phyloP scores from a whole-genome alignment of 2,329 filamentous ascomycete genomes.

The Huntiella bhutanensis region DNA sequence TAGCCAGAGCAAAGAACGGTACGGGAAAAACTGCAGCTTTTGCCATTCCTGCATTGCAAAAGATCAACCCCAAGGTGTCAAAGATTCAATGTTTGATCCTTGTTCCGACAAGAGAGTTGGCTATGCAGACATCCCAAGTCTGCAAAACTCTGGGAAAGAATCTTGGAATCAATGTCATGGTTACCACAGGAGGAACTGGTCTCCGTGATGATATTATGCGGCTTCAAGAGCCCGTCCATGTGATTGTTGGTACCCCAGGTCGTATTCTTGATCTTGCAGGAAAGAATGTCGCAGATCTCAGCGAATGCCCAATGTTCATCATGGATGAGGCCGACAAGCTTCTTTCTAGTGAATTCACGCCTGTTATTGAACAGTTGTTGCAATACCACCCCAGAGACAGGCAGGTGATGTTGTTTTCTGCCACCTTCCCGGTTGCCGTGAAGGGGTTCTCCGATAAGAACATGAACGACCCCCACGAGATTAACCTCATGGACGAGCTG shows the following conservation, averaged over 20 bases:
- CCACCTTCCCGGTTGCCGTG: constrained; percentile 90
- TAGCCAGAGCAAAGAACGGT: constrained; percentile 94
- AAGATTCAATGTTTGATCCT: constrained; percentile 95
- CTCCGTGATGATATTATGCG: constrained; percentile 94
- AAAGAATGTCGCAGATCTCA: constrained; percentile 90
- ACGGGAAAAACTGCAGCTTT: constrained; percentile 98
- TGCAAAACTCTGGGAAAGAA: constrained; percentile 98
- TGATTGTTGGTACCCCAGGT: constrained; percentile 91
- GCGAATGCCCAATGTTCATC: constrained; percentile 91
- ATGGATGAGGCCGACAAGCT: constrained; percentile 99
- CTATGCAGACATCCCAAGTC: constrained; percentile 95
- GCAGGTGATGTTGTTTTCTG: constrained; percentile 98
- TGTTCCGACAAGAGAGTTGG: constrained; percentile 89
- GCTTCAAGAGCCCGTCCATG: constrained; percentile 83
- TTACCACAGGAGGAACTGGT: constrained; percentile 89
- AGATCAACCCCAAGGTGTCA: constrained; percentile 87
- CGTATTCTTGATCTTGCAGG: constrained; percentile 90
- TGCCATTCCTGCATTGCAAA: constrained; percentile 84
- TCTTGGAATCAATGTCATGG: constrained; percentile 95
- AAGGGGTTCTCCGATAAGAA: constrained; percentile 98
- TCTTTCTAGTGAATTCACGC: constrained; percentile 88
- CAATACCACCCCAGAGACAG: constrained; percentile 93
- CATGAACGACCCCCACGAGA: constrained; percentile 91
- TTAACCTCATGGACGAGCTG: constrained; percentile 98
- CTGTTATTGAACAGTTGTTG: constrained; percentile 88